Conservation (phyloP, 768 basidiomycete genomes). For the Lactifluus subvellereus region DNA sequence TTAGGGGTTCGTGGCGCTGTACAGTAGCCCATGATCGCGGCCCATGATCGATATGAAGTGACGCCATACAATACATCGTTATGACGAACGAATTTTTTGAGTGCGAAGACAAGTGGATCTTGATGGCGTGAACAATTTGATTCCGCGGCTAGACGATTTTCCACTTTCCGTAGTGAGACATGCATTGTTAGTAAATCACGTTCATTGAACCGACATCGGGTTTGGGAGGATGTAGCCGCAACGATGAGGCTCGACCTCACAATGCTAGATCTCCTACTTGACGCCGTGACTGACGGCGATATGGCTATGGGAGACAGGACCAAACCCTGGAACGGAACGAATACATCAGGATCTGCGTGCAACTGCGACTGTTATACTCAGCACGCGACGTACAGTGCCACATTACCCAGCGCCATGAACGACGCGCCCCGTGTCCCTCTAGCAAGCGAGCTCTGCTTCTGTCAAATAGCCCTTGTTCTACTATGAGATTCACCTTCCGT, state of each 20-base stretch:
- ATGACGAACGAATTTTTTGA: no score
- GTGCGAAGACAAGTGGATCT: no score
- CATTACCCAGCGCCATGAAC: constrained; percentile 18
- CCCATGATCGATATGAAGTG: no score
- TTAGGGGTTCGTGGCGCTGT: no score
- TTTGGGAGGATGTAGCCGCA: constrained; percentile 3
- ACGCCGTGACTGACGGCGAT: neutral
- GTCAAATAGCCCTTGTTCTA: constrained; percentile 10
- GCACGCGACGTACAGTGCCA: constrained; percentile 12
- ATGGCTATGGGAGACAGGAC: constrained; percentile 4
- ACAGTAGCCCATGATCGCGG: no score
- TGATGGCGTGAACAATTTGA: no score
- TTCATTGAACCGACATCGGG: neutral
- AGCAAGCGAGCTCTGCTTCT: constrained; percentile 15
- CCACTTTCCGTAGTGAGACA: no score
- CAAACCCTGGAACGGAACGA: constrained; percentile 8
- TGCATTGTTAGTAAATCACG: no score
- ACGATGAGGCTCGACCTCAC: constrained; percentile 2
- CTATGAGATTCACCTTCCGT: neutral
- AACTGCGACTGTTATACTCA: neutral
- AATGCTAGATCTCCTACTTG: neutral
- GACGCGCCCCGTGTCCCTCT: constrained; percentile 10
- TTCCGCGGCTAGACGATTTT: no score
- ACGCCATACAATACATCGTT: no score
- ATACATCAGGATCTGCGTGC: constrained; percentile 10